Conservation (phyloP, 352 stramenopile genomes). For the Stramenopiles sp. region DNA sequence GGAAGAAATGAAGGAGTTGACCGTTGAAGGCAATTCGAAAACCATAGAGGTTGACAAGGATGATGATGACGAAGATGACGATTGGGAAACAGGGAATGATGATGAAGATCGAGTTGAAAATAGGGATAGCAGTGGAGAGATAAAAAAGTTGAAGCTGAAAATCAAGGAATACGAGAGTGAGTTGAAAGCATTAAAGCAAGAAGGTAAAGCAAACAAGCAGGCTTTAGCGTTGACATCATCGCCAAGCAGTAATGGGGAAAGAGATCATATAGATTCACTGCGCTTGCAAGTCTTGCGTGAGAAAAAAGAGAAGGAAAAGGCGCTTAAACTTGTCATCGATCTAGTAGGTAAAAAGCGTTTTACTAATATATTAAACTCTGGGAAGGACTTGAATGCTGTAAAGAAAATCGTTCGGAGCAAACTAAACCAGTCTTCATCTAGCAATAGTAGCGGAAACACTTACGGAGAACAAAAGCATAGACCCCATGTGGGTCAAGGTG, state of each 20-base stretch:
- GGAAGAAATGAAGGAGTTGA: neutral
- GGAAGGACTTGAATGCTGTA: neutral
- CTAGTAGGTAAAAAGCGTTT: neutral
- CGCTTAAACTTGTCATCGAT: neutral
- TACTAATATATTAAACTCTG: neutral
- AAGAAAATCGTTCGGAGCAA: neutral
- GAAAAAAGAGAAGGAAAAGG: neutral
- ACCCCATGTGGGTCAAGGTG: neutral
- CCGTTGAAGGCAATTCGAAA: neutral
- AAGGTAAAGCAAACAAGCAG: neutral
- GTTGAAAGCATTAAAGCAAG: neutral
- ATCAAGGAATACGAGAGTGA: neutral
- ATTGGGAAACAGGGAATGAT: neutral
- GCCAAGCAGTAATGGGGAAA: neutral
- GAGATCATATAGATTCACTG: neutral
- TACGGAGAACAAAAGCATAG: neutral
- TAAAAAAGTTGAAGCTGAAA: neutral
- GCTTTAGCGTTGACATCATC: neutral
- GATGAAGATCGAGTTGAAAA: neutral
- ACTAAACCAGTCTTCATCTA: neutral
- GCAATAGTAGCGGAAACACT: neutral
- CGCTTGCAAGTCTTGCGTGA: neutral
- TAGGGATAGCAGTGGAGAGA: too few relatives aligned
- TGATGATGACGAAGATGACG: neutral
- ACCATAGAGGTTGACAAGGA: neutral